Base-by-base conservation (phyloP, 139 green algal species). In the Chlorella sp. region DNA sequence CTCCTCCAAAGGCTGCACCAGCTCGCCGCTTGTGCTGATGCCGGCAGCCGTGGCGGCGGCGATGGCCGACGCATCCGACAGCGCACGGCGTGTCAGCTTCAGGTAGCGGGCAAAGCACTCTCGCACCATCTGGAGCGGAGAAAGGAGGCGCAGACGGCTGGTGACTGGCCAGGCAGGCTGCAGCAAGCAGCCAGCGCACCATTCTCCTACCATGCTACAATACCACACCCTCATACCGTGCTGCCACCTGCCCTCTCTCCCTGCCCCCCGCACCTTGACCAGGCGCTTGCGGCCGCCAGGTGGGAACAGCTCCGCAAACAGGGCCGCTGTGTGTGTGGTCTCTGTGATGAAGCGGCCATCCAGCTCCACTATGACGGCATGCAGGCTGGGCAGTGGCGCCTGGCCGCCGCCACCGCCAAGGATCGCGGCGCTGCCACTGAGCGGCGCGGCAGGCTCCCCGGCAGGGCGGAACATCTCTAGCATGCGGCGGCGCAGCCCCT, bases 231-330 rank as follows among this genome's bases (percentile, higher is more conserved):
- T 34, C 65, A 17, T 15, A 25, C 65, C 65, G 26, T 72, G 64
- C 36, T 15, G 21, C 13, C 51, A 21, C 51, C 51, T 15, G 32
- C 62, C 51, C 51, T 60, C 16, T 15, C 11, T 15, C 62, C 5
- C 62, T 68, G 39, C 80, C 26, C 60, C 25, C 18, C 44, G 4
- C 41, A 89, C 89, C 82, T 89, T 85, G 60, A 91, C 34, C 15
- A 93, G 78, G 20, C 70, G 67, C 39, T 81, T 69, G 55, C 87
- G 85, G n/a, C 88, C 88, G 18, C 60, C 79, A 4, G 83, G 60
- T 28, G 86, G 84, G 82, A 93, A 92, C 34, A 93, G 85, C 51
- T 89, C 47, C 20, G 36, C 64, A 44, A 89, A 92, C 26, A 91
- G 71, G 12, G 71, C 84, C 16, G 83, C 79, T 0, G 88, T 92